These are phyloP conservation scores for Sherardia arvensis DNA, from an alignment of 257 asterid genomes.

Conservation along the genomic window DNA sequence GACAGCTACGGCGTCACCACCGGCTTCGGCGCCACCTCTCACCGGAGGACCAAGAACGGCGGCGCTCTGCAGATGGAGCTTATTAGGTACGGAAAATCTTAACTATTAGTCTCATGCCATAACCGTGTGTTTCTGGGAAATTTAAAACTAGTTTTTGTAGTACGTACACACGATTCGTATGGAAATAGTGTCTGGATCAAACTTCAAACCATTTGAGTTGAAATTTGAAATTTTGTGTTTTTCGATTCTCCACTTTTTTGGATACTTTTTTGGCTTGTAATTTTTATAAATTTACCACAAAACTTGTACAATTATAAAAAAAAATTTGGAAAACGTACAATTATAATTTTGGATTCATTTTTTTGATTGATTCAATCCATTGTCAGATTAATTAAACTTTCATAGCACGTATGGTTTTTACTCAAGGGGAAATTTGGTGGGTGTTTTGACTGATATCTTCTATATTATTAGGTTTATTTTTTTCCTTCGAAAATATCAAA, in stretches of 20 bases:
- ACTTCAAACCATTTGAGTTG: too few relatives aligned
- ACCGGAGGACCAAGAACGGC: slow-evolving; percentile 31
- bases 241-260: background rate
- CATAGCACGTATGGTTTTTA: background rate
- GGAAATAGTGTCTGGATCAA: too few relatives aligned
- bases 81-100: slow-evolving; percentile 19
- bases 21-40: slow-evolving; percentile 40
- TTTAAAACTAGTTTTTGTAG: too few relatives aligned
- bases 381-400: too few relatives aligned
- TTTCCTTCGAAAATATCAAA: too few relatives aligned
- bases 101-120: background rate
- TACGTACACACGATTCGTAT: too few relatives aligned
- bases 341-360: background rate
- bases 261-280: too few relatives aligned
- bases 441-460: background rate
- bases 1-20: slow-evolving; percentile 40
- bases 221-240: too few relatives aligned
- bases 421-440: background rate
- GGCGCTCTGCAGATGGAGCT: slow-evolving; percentile 37
- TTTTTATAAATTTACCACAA: too few relatives aligned
- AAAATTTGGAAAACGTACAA: too few relatives aligned
- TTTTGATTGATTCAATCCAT: too few relatives aligned
- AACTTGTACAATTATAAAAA: too few relatives aligned
- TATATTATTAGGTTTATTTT: background rate
- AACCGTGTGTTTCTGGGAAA: background rate